phyloP scores from a whole-genome alignment of 108 stramenopile genomes.

The Tribonema minus region DNA sequence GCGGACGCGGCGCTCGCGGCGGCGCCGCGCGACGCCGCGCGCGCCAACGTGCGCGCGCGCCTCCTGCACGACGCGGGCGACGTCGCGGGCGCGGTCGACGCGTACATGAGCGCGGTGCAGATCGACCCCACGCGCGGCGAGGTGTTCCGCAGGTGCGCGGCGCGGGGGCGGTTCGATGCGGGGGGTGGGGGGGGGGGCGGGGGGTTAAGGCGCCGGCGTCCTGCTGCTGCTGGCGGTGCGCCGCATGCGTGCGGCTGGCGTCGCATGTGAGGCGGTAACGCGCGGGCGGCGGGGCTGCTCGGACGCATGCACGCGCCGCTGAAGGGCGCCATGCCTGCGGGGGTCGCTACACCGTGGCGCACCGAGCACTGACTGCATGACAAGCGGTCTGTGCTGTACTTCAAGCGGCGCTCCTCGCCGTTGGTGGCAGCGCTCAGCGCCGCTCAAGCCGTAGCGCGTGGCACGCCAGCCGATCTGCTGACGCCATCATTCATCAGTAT shows the following conservation, averaged over 20 bases:
- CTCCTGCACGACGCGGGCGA: conserved; percentile 32
- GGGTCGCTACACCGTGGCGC: too few relatives aligned
- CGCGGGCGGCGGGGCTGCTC: background rate
- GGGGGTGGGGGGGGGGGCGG: background rate
- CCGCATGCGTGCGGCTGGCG: background rate
- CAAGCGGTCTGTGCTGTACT: conserved; percentile 7
- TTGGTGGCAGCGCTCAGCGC: conserved; percentile 6
- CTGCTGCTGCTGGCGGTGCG: background rate
- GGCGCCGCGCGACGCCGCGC: background rate
- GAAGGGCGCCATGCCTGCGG: conserved; percentile 39
- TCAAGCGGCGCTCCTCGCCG: conserved; percentile 31
- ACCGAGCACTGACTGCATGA: conserved; percentile 3
- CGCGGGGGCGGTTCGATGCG: background rate
- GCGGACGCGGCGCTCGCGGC: background rate
- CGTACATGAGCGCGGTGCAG: conserved; percentile 39
- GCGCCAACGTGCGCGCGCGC: conserved; percentile 15
- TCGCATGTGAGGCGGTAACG: background rate
- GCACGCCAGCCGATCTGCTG: too few relatives aligned
- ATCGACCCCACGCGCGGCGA: conserved; percentile 25
- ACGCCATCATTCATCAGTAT: too few relatives aligned
- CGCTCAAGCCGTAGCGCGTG: too few relatives aligned
- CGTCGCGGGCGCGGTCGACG: conserved; percentile 16
- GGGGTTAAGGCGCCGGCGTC: background rate
- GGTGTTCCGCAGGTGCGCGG: conserved; percentile 14
- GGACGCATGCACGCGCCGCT: conserved; percentile 7